Evolutionary conservation across 768 basidiomycete species (phyloP), one percentile per base, ranked within the genome.

Genomic region (Rhodotorula toruloides): DNA sequence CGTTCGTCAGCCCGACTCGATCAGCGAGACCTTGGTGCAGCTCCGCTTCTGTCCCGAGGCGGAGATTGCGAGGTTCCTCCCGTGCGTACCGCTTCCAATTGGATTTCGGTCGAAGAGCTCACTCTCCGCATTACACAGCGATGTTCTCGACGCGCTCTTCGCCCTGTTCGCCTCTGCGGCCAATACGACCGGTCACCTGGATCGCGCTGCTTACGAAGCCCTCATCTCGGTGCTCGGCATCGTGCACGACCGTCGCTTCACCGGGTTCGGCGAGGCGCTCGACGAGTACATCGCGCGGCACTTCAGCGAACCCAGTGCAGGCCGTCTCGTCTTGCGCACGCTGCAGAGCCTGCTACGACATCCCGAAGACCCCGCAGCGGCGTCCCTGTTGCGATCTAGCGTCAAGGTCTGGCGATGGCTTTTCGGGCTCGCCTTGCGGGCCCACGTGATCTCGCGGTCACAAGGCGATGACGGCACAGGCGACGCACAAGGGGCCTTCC

Each of bases 371-470:
- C 79, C 81, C 14, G 88, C 90, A 31, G 84, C 83, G 6, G 91
- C 88, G 0, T 86, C 88, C 25, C 83, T 84, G 10, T 82, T 97
- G 61, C 86, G 93, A 40, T 86, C 90, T 17, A 89, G 92, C 22
- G 81, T 98, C 66, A 97, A 97, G 77, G 94, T 97, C 37, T 94
- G 91, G 91, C 88, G 91, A 74, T 91, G 93, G 75, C 86, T 98
- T 72, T 90, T 97, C 84, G 90, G 89, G 76, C 90, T 98, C 78
- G 88, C 96, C 74, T 85, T 89, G 22, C 84, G 89, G n/a, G 87
- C 92, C 4, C 82, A 92, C 42, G 90, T 70, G 61, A 52, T 74
- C 40, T 58, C 65, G 67, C 66, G 67, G 14, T 80, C 82, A n/a
- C 11, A 87, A 87, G 74, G 90, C n/a, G n/a, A n/a, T n/a, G n/a